Percentiles rank a stretch among this genome's conserved stretches.
Conservation (phyloP, 306 rosid species). For the Aeschynomene evenia region DNA sequence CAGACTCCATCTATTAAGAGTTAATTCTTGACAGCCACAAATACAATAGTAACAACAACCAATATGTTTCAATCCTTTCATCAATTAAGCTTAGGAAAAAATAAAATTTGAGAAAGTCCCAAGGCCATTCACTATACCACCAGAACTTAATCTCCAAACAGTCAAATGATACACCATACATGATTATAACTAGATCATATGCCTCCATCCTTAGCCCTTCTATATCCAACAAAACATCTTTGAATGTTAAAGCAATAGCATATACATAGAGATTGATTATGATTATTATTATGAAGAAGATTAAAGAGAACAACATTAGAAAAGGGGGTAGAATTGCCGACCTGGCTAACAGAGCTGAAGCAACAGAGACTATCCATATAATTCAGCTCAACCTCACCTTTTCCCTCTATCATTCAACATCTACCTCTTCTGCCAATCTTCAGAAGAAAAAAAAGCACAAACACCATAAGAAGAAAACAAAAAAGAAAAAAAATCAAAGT, state of each 20-base stretch:
- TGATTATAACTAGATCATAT: slow-evolving; percentile 7
- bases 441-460: slow-evolving; percentile 20
- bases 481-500: neutral
- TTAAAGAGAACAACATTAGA: neutral
- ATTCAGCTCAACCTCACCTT: slow-evolving; percentile 50
- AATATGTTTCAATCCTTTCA: neutral
- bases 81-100: slow-evolving; percentile 19
- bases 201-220: slow-evolving; percentile 12
- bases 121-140: slow-evolving; percentile 12
- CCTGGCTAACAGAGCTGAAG: slow-evolving; percentile 73
- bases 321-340: slow-evolving; percentile 34
- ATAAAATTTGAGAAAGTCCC: neutral
- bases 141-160: slow-evolving; percentile 17
- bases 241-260: neutral
- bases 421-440: slow-evolving; percentile 40
- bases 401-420: slow-evolving; percentile 56
- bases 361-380: slow-evolving; percentile 77
- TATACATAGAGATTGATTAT: slow-evolving; percentile 10
- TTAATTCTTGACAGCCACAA: neutral
- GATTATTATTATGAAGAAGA: slow-evolving; percentile 9
- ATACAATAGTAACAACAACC: neutral
- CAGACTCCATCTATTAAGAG: neutral
- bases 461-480: neutral
- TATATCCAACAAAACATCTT: neutral
- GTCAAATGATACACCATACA: neutral